Conservation (phyloP, 2,329 filamentous ascomycete genomes). For the Penicillium verrucosum region DNA sequence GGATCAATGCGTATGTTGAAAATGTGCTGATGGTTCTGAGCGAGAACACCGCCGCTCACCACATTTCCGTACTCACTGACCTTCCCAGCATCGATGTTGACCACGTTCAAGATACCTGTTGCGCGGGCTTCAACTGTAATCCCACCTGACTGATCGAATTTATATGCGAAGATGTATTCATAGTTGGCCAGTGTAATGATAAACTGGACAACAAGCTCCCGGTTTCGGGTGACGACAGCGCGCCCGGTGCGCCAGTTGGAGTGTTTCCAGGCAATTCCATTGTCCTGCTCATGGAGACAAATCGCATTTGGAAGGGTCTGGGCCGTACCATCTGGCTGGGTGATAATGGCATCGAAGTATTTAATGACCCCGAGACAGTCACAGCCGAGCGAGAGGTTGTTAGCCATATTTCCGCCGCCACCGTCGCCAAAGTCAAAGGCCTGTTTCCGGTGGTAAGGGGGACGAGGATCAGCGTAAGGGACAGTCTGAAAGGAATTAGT, state of each 20-base stretch:
- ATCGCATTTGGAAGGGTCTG: conserved; percentile 59
- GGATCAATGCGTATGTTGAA: conserved; percentile 66
- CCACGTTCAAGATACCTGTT: conserved; percentile 63
- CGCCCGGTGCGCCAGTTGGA: conserved; percentile 64
- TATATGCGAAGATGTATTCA: conserved; percentile 50
- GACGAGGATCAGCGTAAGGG: conserved; percentile 64
- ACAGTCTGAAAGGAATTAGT: conserved; percentile 40
- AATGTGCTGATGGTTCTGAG: conserved; percentile 70
- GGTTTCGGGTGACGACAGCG: conserved; percentile 57
- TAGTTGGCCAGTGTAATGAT: conserved; percentile 62
- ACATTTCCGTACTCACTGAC: conserved; percentile 63
- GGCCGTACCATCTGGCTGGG: conserved; percentile 54
- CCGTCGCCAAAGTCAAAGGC: conserved; percentile 71
- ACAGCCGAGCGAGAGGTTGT: conserved; percentile 56
- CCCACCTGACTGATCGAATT: conserved; percentile 56
- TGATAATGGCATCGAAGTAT: conserved; percentile 59
- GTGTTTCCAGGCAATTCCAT: conserved; percentile 65
- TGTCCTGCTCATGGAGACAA: conserved; percentile 65
- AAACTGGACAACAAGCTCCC: conserved; percentile 62
- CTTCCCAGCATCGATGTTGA: conserved; percentile 60
- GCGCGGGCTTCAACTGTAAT: conserved; percentile 65
- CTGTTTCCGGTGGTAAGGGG: conserved; percentile 65
- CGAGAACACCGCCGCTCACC: conserved; percentile 64
- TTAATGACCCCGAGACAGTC: conserved; percentile 63
- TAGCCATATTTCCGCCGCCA: conserved; percentile 64